Base-by-base conservation (phyloP, 495 filamentous ascomycete genomes). In the Penicillium silybi region DNA sequence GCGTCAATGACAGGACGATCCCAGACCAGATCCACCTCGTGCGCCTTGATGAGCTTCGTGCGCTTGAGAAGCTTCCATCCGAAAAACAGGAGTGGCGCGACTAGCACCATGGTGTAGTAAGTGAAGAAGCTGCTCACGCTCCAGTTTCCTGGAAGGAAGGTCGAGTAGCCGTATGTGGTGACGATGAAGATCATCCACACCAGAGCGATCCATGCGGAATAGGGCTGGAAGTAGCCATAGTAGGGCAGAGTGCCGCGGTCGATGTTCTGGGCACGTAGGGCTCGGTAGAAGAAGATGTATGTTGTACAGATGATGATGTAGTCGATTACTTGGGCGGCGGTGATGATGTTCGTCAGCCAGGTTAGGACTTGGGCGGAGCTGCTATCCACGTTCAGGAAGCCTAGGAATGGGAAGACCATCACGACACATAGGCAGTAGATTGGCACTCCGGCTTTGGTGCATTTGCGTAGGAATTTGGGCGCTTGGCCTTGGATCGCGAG, bases 401-500 rank as follows among this genome's bases (percentile, higher is more conserved):
- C 58, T 2, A 80, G 63, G 27, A 72, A 61, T 11, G 69, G 61
- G 59, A 78, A 76, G 15, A 62, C 23, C 48, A 77, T 66, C 18
- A 61, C 59, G 22, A 69, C 37, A 20, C 50, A 29, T 48, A 77
- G 65, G 45, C 49, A 68, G 43, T 66, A 74, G 46, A 78, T 62
- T 0, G 77, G 77, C 1, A 80, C 67, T 3, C 77, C 77, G 22
- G 48, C 44, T 44, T 69, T 72, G 18, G 72, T 80, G 44, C 72
- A 76, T 35, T 68, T 63, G 53, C 19, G 70, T 32, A 81, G 77
- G 49, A 90, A 63, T 17, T 58, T 68, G 0, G 89, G 89, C 0
- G 89, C 89, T 22, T 73, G 70, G 17, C 76, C 74, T 32, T 82
- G 81, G 38, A 85, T 70, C 2, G 85, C 79, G 20, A 95, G 72